Conservation (phyloP, 225 moss, liverwort and hornwort species). For the Takakia lepidozioides region DNA sequence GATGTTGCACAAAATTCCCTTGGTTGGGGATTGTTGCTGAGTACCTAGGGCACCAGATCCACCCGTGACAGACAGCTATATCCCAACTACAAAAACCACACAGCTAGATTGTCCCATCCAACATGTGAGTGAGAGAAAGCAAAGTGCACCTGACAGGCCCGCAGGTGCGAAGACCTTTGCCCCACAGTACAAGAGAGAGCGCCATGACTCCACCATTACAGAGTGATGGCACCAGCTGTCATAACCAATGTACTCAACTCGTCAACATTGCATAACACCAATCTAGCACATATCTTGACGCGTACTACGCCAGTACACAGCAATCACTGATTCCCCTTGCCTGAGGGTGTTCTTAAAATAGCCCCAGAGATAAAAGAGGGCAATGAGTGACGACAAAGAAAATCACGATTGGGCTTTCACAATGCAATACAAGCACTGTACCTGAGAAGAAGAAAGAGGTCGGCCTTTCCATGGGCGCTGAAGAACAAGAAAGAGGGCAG, state of each 20-base stretch:
- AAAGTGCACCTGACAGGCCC: slow-evolving; percentile 74
- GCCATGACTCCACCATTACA: slow-evolving; percentile 78
- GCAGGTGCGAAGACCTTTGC: slow-evolving; percentile 81
- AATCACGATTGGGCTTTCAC: not conserved
- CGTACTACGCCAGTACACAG: not conserved
- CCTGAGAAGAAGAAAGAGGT: slow-evolving; percentile 62
- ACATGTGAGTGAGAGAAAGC: not conserved
- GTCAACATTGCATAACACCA: slow-evolving; percentile 11
- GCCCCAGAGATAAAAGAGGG: too few species aligned
- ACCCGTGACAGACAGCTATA: not conserved
- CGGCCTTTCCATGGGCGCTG: slow-evolving; percentile 94
- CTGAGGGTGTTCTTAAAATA: too few species aligned
- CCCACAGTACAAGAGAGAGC: slow-evolving; percentile 77
- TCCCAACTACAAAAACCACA: not conserved
- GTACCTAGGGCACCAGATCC: not conserved
- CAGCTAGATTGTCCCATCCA: not conserved
- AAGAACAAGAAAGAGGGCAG: slow-evolving; percentile 59
- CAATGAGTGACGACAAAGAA: not conserved
- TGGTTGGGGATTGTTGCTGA: too few species aligned
- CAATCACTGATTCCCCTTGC: not conserved
- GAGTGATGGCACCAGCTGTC: slow-evolving; percentile 73
- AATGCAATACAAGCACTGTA: slow-evolving; percentile 4
- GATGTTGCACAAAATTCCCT: too few species aligned
- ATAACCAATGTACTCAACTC: slow-evolving; percentile 4
- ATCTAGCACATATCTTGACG: not conserved